Evolutionary conservation across 164 flowering plant genomes (phyloP).

Genomic region (Kalanchoe fedtschenkoi): DNA sequence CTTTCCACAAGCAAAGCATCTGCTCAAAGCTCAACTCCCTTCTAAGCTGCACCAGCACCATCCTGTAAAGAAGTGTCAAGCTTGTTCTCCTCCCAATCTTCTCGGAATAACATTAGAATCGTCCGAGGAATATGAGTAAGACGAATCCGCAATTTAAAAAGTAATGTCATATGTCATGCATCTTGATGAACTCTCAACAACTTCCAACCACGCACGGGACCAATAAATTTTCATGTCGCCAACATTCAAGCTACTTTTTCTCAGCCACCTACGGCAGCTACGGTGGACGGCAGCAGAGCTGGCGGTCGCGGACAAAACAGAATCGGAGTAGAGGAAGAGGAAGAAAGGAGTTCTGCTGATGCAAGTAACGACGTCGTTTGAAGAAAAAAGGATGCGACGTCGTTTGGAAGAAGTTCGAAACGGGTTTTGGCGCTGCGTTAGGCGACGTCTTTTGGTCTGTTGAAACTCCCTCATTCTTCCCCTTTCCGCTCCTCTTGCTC

Average conservation of each 20-base stretch:
- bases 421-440: too few relatives aligned
- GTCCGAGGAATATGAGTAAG: constrained; percentile 8
- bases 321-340: too few relatives aligned
- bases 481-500: too few relatives aligned
- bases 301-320: too few relatives aligned
- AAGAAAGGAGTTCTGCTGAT: too few relatives aligned
- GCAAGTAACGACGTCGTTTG: too few relatives aligned
- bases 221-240: background rate
- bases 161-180: background rate
- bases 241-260: background rate
- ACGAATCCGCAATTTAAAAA: background rate
- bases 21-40: constrained; percentile 82
- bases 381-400: too few relatives aligned
- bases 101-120: constrained; percentile 11
- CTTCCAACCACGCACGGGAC: background rate
- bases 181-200: background rate
- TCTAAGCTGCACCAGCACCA: constrained; percentile 92
- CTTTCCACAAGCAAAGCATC: constrained; percentile 87
- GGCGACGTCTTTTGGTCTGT: too few relatives aligned
- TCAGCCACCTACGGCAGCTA: too few relatives aligned
- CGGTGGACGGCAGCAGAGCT: too few relatives aligned
- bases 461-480: too few relatives aligned
- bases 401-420: too few relatives aligned
- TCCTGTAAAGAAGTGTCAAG: constrained; percentile 34
- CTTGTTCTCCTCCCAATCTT: background rate